phyloP scores from a whole-genome alignment of 2,329 filamentous ascomycete species.

The Stachybotrys elegans region DNA sequence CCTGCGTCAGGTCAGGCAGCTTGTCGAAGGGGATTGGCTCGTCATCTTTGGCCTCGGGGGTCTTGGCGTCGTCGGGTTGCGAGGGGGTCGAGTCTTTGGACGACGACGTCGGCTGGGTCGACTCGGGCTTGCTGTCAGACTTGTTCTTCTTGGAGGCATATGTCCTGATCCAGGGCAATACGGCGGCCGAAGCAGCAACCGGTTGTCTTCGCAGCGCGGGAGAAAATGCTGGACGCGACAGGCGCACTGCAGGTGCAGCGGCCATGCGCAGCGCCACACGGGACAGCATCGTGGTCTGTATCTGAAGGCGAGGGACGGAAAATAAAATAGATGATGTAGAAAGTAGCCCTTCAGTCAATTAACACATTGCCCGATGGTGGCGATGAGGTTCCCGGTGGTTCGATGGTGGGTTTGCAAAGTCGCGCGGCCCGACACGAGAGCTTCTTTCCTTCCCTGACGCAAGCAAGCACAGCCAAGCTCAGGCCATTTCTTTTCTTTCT shows the following conservation, averaged over 20 bases:
- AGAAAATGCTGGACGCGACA: conserved; percentile 8
- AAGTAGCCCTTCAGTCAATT: no score
- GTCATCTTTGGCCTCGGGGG: conserved; percentile 24
- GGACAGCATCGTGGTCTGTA: conserved; percentile 33
- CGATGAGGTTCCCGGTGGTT: no score
- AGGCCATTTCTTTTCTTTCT: no score
- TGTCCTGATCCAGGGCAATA: conserved; percentile 23
- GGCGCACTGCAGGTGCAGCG: conserved; percentile 21
- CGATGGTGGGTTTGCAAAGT: no score
- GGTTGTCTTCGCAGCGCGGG: conserved; percentile 19
- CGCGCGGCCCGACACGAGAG: no score
- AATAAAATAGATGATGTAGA: no score
- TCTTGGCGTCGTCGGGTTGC: conserved; percentile 28
- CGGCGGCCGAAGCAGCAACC: conserved; percentile 5
- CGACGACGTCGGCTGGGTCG: conserved; percentile 8
- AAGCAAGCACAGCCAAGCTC: no score
- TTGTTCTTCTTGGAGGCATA: conserved; percentile 18
- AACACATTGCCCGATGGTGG: no score
- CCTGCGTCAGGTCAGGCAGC: conserved; percentile 86
- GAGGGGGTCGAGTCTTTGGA: conserved; percentile 13
- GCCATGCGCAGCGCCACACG: conserved; percentile 26
- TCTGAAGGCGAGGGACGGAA: no score
- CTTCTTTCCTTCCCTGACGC: no score
- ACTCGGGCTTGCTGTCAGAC: conserved; percentile 8
- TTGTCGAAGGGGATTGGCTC: conserved; percentile 54